Evolutionary conservation across 2,329 filamentous ascomycete genomes (phyloP), one percentile per base, ranked within the genome.

Genomic region (Macrophomina phaseolina): DNA sequence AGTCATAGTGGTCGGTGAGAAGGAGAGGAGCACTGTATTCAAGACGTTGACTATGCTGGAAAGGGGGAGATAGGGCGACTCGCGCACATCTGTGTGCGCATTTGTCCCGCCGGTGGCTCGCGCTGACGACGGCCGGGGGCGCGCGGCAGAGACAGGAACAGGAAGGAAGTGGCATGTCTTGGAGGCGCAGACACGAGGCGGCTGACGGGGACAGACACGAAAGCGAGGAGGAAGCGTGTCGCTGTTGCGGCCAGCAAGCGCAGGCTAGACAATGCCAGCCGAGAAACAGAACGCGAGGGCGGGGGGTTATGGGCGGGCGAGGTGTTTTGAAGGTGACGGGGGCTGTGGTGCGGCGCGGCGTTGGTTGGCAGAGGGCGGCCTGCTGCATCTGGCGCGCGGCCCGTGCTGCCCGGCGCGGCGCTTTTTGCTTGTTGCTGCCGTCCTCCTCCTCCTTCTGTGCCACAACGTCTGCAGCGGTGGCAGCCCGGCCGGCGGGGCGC

Each of bases 191-290:
- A 14, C 46, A 49, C n/a, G 46, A 49, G 46, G 23, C n/a, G 46
- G 46, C 46, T 49, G 46, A 23, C 46, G n/a, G 23, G 46, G 42
- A 45, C 42, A 45, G 42, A n/a, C 7, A 38, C 7, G 36, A 12
- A 38, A 7, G 36, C 2, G 36, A 38, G 23, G 23, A 23, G 23
- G 23, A 38, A 8, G 36, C 36, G 36, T 38, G 23, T 12, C 6
- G 36, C 1, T 38, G 11, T 38, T 38, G 1, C n/a, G 12, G 42
- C 2, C n/a, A 18, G 12, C 9, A 46, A 46, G 36, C 36, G 53
- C 36, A 18, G 53, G 36, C 36, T 18, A 58, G 38, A 28, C n/a
- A 58, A 58, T 45, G 55, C 55, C 42, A 58, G n/a, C 32, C 55
- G 42, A 46, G 42, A 46, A 42, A 52, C 28, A 30, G 14, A 51